phyloP scores from a whole-genome alignment of 2,329 filamentous ascomycete species.

The Aspergillus luchuensis region DNA sequence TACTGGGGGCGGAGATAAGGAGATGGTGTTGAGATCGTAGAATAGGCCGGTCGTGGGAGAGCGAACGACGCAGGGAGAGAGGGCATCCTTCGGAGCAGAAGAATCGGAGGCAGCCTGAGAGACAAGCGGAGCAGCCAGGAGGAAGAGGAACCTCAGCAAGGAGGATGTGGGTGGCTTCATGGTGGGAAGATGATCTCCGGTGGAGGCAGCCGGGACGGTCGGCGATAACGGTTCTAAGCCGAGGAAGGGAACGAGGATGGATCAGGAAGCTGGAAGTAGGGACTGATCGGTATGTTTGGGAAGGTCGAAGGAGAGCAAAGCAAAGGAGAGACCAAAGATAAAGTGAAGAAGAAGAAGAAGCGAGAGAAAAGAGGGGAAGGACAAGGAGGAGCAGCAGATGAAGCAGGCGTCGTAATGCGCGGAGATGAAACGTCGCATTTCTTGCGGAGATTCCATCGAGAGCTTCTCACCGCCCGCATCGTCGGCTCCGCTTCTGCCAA shows the following conservation, averaged over 20 bases:
- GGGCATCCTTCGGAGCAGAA: conserved; percentile 44
- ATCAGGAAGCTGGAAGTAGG: neutral
- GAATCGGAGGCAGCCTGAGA: conserved; percentile 41
- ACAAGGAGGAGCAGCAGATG: conserved; percentile 5
- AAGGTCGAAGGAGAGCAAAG: neutral
- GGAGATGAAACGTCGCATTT: conserved; percentile 20
- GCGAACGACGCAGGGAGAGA: conserved; percentile 62
- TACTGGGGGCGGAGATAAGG: conserved; percentile 50
- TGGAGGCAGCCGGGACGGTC: conserved; percentile 7
- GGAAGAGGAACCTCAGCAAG: conserved; percentile 33
- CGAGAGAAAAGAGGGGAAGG: conserved; percentile 3
- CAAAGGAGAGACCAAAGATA: neutral
- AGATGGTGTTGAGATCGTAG: conserved; percentile 64
- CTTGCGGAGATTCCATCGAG: neutral
- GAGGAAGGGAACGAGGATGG: conserved; percentile 1
- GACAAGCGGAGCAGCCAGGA: conserved; percentile 36
- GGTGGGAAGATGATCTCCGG: conserved; percentile 17
- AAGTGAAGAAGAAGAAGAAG: neutral
- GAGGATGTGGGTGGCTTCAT: conserved; percentile 41
- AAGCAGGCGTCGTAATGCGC: conserved; percentile 9
- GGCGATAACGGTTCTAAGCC: conserved; percentile 8
- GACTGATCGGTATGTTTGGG: neutral
- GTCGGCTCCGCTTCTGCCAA: conserved; percentile 5
- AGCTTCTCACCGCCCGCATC: conserved; percentile 3
- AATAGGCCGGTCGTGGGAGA: conserved; percentile 63